Base-by-base conservation (phyloP, 169 alveolate genomes). In the Besnoitia besnoiti region DNA sequence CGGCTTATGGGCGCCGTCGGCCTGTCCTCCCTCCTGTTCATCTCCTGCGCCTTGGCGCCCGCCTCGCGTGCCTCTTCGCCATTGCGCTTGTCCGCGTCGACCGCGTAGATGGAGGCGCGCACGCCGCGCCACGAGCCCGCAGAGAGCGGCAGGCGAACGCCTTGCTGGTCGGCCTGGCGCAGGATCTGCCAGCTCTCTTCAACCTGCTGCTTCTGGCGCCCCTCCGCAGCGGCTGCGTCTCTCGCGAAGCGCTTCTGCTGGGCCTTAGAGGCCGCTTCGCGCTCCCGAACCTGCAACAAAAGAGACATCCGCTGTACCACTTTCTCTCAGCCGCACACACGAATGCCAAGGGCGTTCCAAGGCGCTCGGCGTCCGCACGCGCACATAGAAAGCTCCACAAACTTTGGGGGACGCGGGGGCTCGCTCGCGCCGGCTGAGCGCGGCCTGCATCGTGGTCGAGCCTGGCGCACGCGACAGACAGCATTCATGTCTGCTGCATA, bases 211-310 rank as follows among this genome's bases (percentile, higher is more conserved):
- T 39, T 42, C 87, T 77, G 49, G 37, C 87, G 40, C 35, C 61
- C 59, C 40, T 1, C 10, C 87, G 87, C 87, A 19, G 87, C 59
- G n/a, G 14, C 55, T 12, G 49, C 87, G 14, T 37, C 87, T 42
- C 87, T 2, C 33, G 55, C 40, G 24, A 77, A 55, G 0, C 87
- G 49, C 87, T 42, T 2, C 87, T 39, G 87, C 55, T 77, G 59
- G 30, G 3, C 33, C 87, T 44, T 2, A 35, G 33, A 5, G n/a
- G 87, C 87, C 49, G 35, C 87, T 55, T 39, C 87, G 37, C 59
- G 87, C 87, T 77, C 87, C 37, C 87, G 87, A 44, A 77, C 40
- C 87, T 77, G 35, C 42, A 10, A 51, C 14, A 19, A 73, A 37
- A 73, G 19, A 62, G 37, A 62, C 5, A 49, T 49, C 5, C 55